These are phyloP conservation scores for Calocybe indica DNA, from an alignment of 768 basidiomycete species.

Conservation along the genomic window DNA sequence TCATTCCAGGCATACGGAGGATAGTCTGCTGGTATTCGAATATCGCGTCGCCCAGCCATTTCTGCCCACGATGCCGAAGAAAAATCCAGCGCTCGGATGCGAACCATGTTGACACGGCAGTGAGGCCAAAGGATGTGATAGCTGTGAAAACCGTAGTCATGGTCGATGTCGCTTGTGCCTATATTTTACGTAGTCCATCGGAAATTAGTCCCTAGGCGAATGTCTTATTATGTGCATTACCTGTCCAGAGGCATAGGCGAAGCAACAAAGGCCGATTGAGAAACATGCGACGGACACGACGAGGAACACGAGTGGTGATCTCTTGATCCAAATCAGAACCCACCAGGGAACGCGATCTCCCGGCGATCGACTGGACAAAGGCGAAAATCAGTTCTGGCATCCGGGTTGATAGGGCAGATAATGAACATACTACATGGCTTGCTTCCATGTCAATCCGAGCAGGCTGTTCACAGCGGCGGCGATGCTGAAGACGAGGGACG, in stretches of 20 bases:
- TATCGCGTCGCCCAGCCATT: slow-evolving; percentile 64
- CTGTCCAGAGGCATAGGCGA: slow-evolving; percentile 70
- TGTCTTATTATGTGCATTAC: slow-evolving; percentile 26
- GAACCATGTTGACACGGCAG: slow-evolving; percentile 71
- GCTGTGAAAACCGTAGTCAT: slow-evolving; percentile 75
- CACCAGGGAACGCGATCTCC: slow-evolving; percentile 77
- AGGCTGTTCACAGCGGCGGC: slow-evolving; percentile 73
- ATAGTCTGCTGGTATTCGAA: slow-evolving; percentile 37
- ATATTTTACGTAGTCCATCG: slow-evolving; percentile 1
- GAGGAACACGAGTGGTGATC: slow-evolving; percentile 77
- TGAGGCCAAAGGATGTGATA: slow-evolving; percentile 65
- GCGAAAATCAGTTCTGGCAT: slow-evolving; percentile 1
- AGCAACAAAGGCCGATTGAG: slow-evolving; percentile 71
- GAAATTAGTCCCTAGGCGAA: background rate
- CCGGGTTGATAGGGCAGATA: background rate
- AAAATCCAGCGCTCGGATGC: slow-evolving; percentile 65
- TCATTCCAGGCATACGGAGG: slow-evolving; percentile 21
- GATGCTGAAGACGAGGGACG: slow-evolving; percentile 71
- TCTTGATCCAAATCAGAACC: slow-evolving; percentile 84
- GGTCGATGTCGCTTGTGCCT: slow-evolving; percentile 58
- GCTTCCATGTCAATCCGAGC: slow-evolving; percentile 75
- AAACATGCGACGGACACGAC: slow-evolving; percentile 82
- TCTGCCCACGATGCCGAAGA: slow-evolving; percentile 53
- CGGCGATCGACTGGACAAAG: slow-evolving; percentile 53
- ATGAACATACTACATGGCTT: slow-evolving; percentile 72